phyloP scores from a whole-genome alignment of 768 basidiomycete genomes.

The Russula abietina region DNA sequence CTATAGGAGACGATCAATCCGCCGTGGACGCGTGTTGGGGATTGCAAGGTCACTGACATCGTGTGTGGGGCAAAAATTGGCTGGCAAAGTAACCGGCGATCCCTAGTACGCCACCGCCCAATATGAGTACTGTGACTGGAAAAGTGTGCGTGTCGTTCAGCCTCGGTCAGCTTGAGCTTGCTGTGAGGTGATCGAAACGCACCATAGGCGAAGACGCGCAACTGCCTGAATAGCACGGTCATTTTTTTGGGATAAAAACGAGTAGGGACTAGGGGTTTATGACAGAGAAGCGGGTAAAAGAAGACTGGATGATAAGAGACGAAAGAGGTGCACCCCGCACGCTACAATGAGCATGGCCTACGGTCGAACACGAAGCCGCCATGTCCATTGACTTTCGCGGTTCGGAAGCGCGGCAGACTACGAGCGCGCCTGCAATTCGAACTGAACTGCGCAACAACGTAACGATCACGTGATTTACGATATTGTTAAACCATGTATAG shows the following conservation, averaged over 20 bases:
- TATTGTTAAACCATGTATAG: neutral
- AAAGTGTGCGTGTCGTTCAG: neutral
- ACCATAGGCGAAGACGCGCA: constrained; percentile 32
- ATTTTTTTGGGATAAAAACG: constrained; percentile 23
- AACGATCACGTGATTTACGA: constrained; percentile 10
- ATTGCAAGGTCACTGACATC: constrained; percentile 41
- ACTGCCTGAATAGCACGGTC: constrained; percentile 33
- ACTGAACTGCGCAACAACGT: neutral
- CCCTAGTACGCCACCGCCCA: constrained; percentile 55
- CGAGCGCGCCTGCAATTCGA: neutral
- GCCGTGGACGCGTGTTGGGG: neutral
- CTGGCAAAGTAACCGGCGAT: constrained; percentile 60
- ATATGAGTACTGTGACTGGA: constrained; percentile 36
- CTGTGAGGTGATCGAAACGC: neutral
- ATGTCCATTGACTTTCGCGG: neutral
- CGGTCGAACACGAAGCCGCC: constrained; percentile 11
- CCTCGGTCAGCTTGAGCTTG: neutral
- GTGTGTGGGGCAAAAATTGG: constrained; percentile 58
- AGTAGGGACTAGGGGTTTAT: neutral
- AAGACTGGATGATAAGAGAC: constrained; percentile 1
- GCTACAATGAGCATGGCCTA: constrained; percentile 12
- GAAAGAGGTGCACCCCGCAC: constrained; percentile 20
- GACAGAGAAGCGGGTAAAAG: neutral
- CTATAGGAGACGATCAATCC: constrained; percentile 33
- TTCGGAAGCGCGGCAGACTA: neutral